Base-by-base conservation (phyloP, 805 yeast species). In the Vanderwaltozyma yarrowii region DNA sequence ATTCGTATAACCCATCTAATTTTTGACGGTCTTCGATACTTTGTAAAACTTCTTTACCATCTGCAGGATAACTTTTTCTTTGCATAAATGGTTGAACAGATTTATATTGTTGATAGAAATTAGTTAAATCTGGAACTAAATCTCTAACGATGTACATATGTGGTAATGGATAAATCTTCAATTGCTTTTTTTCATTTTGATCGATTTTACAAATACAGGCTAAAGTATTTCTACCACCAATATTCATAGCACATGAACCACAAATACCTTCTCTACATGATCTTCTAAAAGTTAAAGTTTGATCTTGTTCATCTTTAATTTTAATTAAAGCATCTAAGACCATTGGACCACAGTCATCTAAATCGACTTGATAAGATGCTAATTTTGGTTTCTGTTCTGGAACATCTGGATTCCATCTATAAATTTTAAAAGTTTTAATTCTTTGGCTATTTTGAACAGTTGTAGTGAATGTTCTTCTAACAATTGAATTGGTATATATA, bases 191-290 rank as follows among this genome's bases (percentile, higher is more conserved):
- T 25, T 70, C 66, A 64, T 88, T 82, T 52, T 77, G 74, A 62
- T 92, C 95, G 56, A 92, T 87, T 64, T 85, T 80, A 71, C 96
- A 87, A 51, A 92, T 69, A 69, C 98, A 92, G 27, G 98, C 98
- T 52, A 92, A 74, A 24, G 98, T 92, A 74, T 92, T 92, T 63
- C 82, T 74, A 51, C 98, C 98, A 48, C 94, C 95, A 64, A 92
- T 92, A 73, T 92, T 92, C 98, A 92, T 92, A 51, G 98, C 98
- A 71, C 98, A 92, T 6, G 97, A 89, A 40, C 98, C 98, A 71
- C 98, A 92, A 50, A 92, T 92, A 56, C 98, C 98, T 70, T 92
- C 98, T 71, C 98, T 86, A 70, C 98, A 92, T 32, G 96, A 87
- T 68, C 98, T 81, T 71, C 98, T 80, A 67, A 92, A 84, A 5